A percentile compares a stretch with the other conserved stretches of the same genome.
phyloP scores from a whole-genome alignment of 2,329 filamentous ascomycete genomes.

The Hymenoscyphus linearis region DNA sequence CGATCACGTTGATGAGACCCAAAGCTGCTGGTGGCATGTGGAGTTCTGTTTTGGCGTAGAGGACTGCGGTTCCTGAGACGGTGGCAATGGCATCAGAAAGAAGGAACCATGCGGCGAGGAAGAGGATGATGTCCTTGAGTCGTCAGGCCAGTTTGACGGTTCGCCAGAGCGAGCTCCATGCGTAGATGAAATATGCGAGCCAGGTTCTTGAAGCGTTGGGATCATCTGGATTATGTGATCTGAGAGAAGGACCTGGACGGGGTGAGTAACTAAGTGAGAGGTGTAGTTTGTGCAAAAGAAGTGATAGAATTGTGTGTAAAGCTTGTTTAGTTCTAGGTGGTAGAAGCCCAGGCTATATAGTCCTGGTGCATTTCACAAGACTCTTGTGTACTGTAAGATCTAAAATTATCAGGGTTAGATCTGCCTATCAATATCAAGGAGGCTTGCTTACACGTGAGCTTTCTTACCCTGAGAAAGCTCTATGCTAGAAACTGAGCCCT shows the following conservation, averaged over 20 bases:
- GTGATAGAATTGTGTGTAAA: too few relatives aligned
- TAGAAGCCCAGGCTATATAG: too few relatives aligned
- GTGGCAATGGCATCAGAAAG: constrained; percentile 92
- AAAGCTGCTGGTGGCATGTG: constrained; percentile 85
- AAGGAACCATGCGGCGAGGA: constrained; percentile 88
- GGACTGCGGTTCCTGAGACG: constrained; percentile 85
- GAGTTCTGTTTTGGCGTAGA: constrained; percentile 91
- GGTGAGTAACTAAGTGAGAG: too few relatives aligned
- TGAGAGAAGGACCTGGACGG: constrained; percentile 79
- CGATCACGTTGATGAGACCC: constrained; percentile 90
- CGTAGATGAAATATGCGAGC: constrained; percentile 69
- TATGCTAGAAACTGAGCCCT: too few relatives aligned
- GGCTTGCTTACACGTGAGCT: too few relatives aligned
- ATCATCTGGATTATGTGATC: constrained; percentile 25
- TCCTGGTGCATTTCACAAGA: too few relatives aligned
- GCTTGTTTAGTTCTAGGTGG: too few relatives aligned
- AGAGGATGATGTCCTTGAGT: constrained; percentile 68
- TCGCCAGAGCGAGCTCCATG: constrained; percentile 80
- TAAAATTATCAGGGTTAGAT: too few relatives aligned
- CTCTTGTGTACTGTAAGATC: too few relatives aligned
- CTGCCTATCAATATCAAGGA: too few relatives aligned
- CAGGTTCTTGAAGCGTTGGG: constrained; percentile 43
- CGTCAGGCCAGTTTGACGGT: constrained; percentile 71
- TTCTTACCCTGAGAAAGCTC: too few relatives aligned
- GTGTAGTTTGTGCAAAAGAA: too few relatives aligned